phyloP scores from a whole-genome alignment of 129 eudicot species.

The Artemisia tridentata region DNA sequence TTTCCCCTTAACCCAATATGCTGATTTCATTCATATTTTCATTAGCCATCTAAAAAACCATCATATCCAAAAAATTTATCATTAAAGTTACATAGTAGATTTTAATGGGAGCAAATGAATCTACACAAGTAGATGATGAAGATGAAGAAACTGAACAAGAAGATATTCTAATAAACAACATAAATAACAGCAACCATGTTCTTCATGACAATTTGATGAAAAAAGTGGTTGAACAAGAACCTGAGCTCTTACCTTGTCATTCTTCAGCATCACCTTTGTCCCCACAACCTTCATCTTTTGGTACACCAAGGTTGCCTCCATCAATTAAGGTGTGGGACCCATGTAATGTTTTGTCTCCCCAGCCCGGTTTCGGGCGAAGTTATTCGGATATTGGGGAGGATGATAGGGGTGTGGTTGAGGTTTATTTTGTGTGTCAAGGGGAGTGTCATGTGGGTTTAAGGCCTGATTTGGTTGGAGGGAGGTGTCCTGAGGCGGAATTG shows the following conservation, averaged over 20 bases:
- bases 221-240: slow-evolving; percentile 83
- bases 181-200: background rate
- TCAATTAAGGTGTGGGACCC: slow-evolving; percentile 99
- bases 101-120: slow-evolving; percentile 88
- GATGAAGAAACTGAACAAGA: slow-evolving; percentile 54
- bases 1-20: slow-evolving; percentile 2
- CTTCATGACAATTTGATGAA: slow-evolving; percentile 40
- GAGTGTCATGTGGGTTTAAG: slow-evolving; percentile 81
- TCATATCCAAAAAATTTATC: background rate
- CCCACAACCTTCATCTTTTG: slow-evolving; percentile 87
- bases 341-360: slow-evolving; percentile 87
- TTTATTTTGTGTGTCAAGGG: slow-evolving; percentile 75
- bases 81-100: too few species aligned
- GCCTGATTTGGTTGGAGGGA: slow-evolving; percentile 88
- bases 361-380: slow-evolving; percentile 46
- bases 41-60: too few species aligned
- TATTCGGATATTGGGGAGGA: slow-evolving; percentile 59
- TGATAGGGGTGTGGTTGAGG: slow-evolving; percentile 53
- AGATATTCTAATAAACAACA: background rate
- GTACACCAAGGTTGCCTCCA: slow-evolving; percentile 82
- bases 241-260: slow-evolving; percentile 92
- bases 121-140: slow-evolving; percentile 48
- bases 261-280: slow-evolving; percentile 94
- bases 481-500: slow-evolving; percentile 75
- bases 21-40: slow-evolving; percentile 16